phyloP scores from a whole-genome alignment of 75 land plant species.

The Selaginella tamariscina region DNA sequence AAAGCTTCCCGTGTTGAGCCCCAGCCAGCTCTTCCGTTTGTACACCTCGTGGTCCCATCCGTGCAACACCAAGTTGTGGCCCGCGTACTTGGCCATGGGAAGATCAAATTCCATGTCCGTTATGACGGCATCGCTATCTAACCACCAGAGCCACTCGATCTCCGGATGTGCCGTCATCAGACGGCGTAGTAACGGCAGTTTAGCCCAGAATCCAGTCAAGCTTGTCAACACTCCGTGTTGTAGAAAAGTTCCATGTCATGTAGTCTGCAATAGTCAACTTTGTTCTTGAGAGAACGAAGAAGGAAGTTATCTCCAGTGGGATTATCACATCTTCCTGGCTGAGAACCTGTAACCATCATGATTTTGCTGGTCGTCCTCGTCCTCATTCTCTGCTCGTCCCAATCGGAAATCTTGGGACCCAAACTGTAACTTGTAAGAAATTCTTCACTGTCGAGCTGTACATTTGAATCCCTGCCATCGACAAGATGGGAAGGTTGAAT shows the following conservation, averaged over 20 bases:
- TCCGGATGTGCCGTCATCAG: conserved; percentile 84
- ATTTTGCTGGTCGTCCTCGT: conserved; percentile 3
- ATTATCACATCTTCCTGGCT: conserved; percentile 48
- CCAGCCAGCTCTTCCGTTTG: conserved; percentile 52
- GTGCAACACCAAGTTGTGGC: conserved; percentile 57
- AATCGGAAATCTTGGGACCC: conserved; percentile 62
- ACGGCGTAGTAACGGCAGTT: conserved; percentile 46
- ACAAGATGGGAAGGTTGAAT: background rate
- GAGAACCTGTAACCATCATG: conserved; percentile 52
- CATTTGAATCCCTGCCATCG: background rate
- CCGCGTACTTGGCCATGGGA: conserved; percentile 46
- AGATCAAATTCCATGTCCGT: conserved; percentile 86
- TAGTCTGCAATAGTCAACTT: conserved; percentile 67
- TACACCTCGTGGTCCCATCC: conserved; percentile 54
- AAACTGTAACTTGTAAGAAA: conserved; percentile 3
- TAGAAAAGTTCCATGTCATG: conserved; percentile 70
- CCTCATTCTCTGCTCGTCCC: conserved; percentile 49
- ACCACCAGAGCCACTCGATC: conserved; percentile 93
- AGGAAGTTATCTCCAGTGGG: conserved; percentile 70
- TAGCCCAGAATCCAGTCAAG: conserved; percentile 77
- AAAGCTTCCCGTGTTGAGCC: conserved; percentile 68
- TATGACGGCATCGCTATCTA: conserved; percentile 80
- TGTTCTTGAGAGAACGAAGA: conserved; percentile 77
- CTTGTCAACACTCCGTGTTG: conserved; percentile 55
- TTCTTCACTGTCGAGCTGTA: background rate